Evolutionary conservation across 257 asterid genomes (phyloP).

Genomic region (Coffea eugenioides): DNA sequence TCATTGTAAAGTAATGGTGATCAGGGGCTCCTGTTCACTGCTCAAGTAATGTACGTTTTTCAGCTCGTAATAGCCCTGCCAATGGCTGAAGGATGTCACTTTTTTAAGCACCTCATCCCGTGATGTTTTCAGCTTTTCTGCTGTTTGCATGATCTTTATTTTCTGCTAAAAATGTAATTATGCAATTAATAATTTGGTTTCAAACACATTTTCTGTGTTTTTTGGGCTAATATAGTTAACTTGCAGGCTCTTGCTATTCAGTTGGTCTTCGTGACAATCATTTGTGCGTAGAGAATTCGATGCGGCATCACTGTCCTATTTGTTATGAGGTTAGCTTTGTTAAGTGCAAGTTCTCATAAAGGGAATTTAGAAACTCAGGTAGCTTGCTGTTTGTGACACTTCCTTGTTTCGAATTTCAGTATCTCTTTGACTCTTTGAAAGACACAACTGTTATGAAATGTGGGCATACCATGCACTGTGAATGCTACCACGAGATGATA

Average conservation of each 20-base stretch:
- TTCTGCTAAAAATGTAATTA: not conserved
- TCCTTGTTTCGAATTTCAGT: constrained; percentile 44
- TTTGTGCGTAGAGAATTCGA: constrained; percentile 81
- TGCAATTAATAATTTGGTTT: not conserved
- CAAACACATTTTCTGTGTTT: not conserved
- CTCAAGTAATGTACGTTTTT: not conserved
- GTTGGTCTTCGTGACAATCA: constrained; percentile 64
- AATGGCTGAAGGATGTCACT: not conserved
- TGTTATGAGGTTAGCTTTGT: constrained; percentile 75
- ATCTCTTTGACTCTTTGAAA: constrained; percentile 83
- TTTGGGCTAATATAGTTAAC: constrained; percentile 5
- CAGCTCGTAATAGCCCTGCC: not conserved
- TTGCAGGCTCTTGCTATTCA: constrained; percentile 82
- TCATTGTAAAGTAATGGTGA: not conserved
- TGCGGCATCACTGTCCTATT: constrained; percentile 97
- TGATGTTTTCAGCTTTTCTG: not conserved
- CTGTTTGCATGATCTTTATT: not conserved
- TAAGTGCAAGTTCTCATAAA: not conserved
- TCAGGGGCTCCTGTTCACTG: not conserved
- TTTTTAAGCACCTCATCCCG: not conserved
- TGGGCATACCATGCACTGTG: constrained; percentile 95
- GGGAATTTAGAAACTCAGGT: not conserved
- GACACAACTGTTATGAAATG: constrained; percentile 91
- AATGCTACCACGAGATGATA: constrained; percentile 83
- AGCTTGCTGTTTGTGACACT: constrained; percentile 7